Evolutionary conservation across 148 eudicot species (phyloP), one percentile per base, ranked within the genome.

Genomic region (Camellia granthamiana): DNA sequence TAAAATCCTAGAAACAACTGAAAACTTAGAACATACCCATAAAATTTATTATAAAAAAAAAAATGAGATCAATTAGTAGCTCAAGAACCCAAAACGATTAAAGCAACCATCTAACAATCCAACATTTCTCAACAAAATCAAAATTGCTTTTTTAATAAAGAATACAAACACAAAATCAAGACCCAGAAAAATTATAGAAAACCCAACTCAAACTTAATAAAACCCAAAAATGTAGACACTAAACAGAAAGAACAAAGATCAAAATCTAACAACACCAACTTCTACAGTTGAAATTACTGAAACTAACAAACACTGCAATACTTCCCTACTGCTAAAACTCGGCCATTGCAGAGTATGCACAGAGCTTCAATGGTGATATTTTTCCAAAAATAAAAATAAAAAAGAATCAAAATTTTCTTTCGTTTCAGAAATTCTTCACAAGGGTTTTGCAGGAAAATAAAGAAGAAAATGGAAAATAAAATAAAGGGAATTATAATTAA

Each of bases 361-460:
- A 84, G 75, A 81, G 75, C 80, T 82, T 55, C 78, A 80, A 79
- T 71, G 80, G 74, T 71, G 76, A 67, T 23, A 64, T 69, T 51
- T 83, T 76, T 72, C 46, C 14, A 30, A 81, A 80, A 84, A 84
- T 19, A 55, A 56, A 44, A 78, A 74, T 72, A 69, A 77, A 82
- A 78, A 68, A 23, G 59, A 63, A 23, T 8, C 51, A 74, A 81
- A 61, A 43, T 62, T 78, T 72, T 78, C 77, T 85, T 84, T 72
- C 59, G 85, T 82, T 87, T 85, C 82, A 82, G 81, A 83, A 88
- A 49, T 77, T 81, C 56, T 80, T 71, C 58, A 61, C 72, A 81
- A 87, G 90, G 93, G 91, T 91, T 89, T 92, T 89, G 85, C 80
- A 77, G 81, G 79, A 86, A 90, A 90, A 76, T 84, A 84, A 77